Conservation (phyloP, 306 rosid species). For the Rubus idaeus region DNA sequence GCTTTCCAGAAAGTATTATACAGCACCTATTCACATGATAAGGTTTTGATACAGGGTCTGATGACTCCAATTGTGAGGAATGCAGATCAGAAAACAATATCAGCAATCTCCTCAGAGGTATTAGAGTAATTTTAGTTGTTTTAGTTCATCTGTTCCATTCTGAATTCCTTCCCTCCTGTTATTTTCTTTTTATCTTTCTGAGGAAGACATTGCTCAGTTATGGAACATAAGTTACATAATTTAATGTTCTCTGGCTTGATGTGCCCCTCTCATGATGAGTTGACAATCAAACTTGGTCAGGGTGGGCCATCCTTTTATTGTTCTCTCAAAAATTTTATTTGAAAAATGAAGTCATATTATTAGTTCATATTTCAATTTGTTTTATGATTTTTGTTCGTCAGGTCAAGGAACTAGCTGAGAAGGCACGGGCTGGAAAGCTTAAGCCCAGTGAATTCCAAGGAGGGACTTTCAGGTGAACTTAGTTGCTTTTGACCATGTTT, state of each 20-base stretch:
- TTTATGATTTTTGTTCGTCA: conserved; percentile 27
- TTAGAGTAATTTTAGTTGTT: background rate
- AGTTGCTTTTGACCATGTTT: conserved; percentile 11
- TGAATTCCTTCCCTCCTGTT: background rate
- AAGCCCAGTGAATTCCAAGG: conserved; percentile 92
- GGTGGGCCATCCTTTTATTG: background rate
- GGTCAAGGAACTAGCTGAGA: conserved; percentile 91
- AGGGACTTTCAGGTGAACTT: conserved; percentile 87
- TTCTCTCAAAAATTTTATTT: background rate
- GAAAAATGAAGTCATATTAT: conserved; percentile 3
- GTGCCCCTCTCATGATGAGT: background rate
- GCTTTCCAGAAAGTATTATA: background rate
- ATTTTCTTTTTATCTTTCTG: background rate
- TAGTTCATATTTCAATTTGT: background rate
- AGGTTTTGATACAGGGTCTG: conserved; percentile 66
- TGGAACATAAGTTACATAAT: background rate
- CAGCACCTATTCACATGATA: conserved; percentile 24
- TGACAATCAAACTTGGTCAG: conserved; percentile 3
- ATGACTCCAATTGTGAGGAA: conserved; percentile 93
- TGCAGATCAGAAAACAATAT: conserved; percentile 90
- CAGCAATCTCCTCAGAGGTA: conserved; percentile 89
- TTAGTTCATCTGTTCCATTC: background rate
- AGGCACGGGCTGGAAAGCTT: conserved; percentile 88
- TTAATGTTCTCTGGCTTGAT: background rate
- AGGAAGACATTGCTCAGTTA: background rate